Evolutionary conservation across 1,284 basidiomycete genomes (phyloP), one percentile per base, ranked within the genome.

Genomic region (Leccinum griseonigrum): DNA sequence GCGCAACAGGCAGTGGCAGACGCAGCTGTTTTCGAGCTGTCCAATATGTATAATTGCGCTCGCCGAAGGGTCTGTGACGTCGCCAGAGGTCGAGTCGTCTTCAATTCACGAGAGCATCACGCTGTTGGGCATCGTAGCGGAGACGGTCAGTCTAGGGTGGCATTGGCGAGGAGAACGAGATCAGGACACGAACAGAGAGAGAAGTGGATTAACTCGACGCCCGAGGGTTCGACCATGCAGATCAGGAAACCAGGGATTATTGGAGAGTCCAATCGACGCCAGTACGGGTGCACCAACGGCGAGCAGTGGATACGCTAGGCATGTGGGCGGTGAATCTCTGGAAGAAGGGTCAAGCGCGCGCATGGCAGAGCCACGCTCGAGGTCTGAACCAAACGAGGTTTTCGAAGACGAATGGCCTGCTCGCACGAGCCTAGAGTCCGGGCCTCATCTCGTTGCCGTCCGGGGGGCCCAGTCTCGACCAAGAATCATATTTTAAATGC

Each of bases 1-100:
- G n/a, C 79, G 81, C 58, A 70, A 70, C 26, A 66, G 83, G 56
- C 81, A 82, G 62, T 88, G 85, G 85, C 82, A 88, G 63, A 81
- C 84, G 0, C 83, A 87, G 63, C 79, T 87, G 10, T 77, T 86
- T 38, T 74, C 77, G 5, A 79, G 83, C 63, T 86, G 80, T 66
- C 84, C 82, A 14, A 84, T 81, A 1, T 81, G 86, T 61, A 74
- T 81, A 57, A 80, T 87, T 62, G 70, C 77, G 8, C 76, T 81
- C 4, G 56, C 6, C 0, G 55, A 26, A 40, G 38, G 58, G 22
- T 53, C 2, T 1, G 34, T 13, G 31, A 18, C 48, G 36, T 56
- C 13, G 5, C 46, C 60, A 1, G 62, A 59, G 9, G 59, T 43
- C 13, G 69, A 63, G 40, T 56, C 43, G n/a, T 29, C n/a, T 18